phyloP scores from a whole-genome alignment of 2,329 filamentous ascomycete species.

The Aspergillus chevalieri region DNA sequence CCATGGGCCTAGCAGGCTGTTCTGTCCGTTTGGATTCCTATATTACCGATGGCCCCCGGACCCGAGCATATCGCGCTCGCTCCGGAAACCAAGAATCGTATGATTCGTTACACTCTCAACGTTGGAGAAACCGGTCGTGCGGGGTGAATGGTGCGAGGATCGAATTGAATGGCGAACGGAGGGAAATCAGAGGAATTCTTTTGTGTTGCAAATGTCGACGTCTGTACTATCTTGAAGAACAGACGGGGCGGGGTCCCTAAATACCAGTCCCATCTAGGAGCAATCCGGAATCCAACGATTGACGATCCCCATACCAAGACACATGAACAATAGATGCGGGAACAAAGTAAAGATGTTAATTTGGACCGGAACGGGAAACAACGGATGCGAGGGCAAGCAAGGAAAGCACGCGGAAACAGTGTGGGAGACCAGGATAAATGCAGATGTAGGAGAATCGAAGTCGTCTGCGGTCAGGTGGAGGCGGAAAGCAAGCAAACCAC shows the following conservation, averaged over 20 bases:
- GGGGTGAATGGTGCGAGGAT: conserved; percentile 9
- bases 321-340: conserved; percentile 1
- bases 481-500: not conserved
- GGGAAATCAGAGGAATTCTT: not conserved
- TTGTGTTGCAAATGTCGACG: not conserved
- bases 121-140: not conserved
- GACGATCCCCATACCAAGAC: conserved; percentile 17
- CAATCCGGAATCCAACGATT: conserved; percentile 18
- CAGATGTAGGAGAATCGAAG: conserved; percentile 4
- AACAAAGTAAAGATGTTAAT: not conserved
- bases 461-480: conserved; percentile 19
- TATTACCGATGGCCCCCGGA: conserved; percentile 38
- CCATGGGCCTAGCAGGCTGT: conserved; percentile 31
- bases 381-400: not conserved
- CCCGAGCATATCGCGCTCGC: conserved; percentile 36
- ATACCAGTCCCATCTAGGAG: conserved; percentile 22
- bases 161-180: not conserved
- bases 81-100: conserved; percentile 30
- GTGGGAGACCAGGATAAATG: not conserved
- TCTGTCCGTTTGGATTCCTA: conserved; percentile 24
- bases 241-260: conserved; percentile 22
- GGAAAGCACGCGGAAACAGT: not conserved
- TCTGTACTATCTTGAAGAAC: conserved; percentile 22
- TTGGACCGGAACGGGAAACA: not conserved
- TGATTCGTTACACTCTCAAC: conserved; percentile 5